These are phyloP conservation scores for Hymenoscyphus scutula DNA, from an alignment of 2,329 filamentous ascomycete genomes.

Conservation along the genomic window DNA sequence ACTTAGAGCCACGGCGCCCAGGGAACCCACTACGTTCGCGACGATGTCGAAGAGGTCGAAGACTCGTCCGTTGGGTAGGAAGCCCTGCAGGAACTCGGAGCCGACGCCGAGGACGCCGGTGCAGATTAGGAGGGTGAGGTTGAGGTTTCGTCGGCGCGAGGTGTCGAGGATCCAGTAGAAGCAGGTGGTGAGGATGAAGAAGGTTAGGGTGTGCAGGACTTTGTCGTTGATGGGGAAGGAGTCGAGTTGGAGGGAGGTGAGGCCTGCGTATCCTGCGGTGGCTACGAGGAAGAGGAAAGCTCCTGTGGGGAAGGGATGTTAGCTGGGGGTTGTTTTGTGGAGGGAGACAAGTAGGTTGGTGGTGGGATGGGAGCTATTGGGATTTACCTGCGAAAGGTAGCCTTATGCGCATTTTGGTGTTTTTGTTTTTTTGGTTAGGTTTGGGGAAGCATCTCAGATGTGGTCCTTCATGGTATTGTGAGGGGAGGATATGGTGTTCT, in stretches of 20 bases:
- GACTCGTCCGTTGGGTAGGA: slow-evolving; percentile 69
- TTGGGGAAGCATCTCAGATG: not conserved
- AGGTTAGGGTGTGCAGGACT: slow-evolving; percentile 78
- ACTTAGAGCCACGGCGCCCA: slow-evolving; percentile 69
- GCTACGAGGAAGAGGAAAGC: slow-evolving; percentile 68
- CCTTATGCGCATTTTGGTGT: slow-evolving; percentile 71
- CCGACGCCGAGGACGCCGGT: slow-evolving; percentile 69
- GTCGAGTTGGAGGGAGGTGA: slow-evolving; percentile 61
- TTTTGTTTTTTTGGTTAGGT: not conserved
- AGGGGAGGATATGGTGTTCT: slow-evolving; percentile 5
- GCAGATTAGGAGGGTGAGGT: slow-evolving; percentile 79
- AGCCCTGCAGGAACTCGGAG: slow-evolving; percentile 71
- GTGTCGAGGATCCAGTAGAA: slow-evolving; percentile 99
- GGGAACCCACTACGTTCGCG: slow-evolving; percentile 80
- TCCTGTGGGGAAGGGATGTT: slow-evolving; percentile 46
- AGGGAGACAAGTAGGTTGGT: slow-evolving; percentile 4
- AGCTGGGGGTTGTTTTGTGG: slow-evolving; percentile 9
- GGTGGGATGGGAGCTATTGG: slow-evolving; percentile 8
- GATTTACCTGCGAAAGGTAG: slow-evolving; percentile 80
- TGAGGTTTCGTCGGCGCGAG: slow-evolving; percentile 76
- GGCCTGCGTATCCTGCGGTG: slow-evolving; percentile 74
- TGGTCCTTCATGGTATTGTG: not conserved
- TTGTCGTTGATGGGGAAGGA: slow-evolving; percentile 75
- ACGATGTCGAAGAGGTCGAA: slow-evolving; percentile 83
- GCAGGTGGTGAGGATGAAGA: slow-evolving; percentile 80